These are phyloP conservation scores for Teratosphaeria gauchensis DNA, from an alignment of 2,329 filamentous ascomycete species.

Conservation along the genomic window DNA sequence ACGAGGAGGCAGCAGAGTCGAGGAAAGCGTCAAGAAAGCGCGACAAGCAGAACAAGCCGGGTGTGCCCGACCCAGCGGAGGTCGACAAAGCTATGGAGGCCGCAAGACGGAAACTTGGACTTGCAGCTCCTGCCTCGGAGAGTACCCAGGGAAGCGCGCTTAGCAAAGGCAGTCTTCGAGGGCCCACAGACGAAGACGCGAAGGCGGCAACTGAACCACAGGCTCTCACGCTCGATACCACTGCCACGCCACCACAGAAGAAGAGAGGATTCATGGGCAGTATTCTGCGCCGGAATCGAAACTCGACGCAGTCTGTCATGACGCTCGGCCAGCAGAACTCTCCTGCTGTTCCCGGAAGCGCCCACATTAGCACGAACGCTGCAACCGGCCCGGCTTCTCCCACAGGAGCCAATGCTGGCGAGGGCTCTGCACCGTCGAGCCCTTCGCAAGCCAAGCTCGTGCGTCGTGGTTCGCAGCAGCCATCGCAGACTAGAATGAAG, in stretches of 20 bases:
- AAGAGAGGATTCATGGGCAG: slow-evolving; percentile 25
- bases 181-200: slow-evolving; percentile 50
- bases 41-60: slow-evolving; percentile 20
- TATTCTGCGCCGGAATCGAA: slow-evolving; percentile 26
- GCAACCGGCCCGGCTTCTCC: neutral
- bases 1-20: slow-evolving; percentile 11
- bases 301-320: slow-evolving; percentile 14
- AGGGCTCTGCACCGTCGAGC: slow-evolving; percentile 25
- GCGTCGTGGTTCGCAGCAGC: slow-evolving; percentile 16
- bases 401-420: neutral
- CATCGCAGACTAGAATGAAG: slow-evolving; percentile 1
- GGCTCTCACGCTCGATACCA: slow-evolving; percentile 7
- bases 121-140: slow-evolving; percentile 11
- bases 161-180: slow-evolving; percentile 29
- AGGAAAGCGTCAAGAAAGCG: slow-evolving; percentile 36
- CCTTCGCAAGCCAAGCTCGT: slow-evolving; percentile 30
- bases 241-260: slow-evolving; percentile 8
- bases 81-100: slow-evolving; percentile 30
- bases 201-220: slow-evolving; percentile 28
- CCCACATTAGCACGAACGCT: slow-evolving; percentile 2
- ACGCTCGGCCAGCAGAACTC: slow-evolving; percentile 10
- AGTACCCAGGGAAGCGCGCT: slow-evolving; percentile 24
- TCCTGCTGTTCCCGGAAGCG: slow-evolving; percentile 1
- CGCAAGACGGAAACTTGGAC: slow-evolving; percentile 23
- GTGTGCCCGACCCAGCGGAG: slow-evolving; percentile 25